Percentiles rank a stretch among this genome's conserved stretches.
Conservation (phyloP, 352 stramenopile species). For the Globisporangium barbulae region DNA sequence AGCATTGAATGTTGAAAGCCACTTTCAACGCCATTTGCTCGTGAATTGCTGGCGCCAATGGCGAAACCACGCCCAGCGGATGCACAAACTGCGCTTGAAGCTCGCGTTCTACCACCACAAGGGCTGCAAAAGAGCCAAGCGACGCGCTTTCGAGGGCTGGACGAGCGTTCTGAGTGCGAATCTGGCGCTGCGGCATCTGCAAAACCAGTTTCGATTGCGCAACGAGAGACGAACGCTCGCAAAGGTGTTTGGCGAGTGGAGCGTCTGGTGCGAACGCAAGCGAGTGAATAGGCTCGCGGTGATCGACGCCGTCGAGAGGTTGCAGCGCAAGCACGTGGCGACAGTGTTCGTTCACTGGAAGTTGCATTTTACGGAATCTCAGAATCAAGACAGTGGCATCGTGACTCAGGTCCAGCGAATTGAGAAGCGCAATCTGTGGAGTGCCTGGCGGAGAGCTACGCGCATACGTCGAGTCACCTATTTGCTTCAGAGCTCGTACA, state of each 20-base stretch:
- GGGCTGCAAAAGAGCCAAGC: background rate
- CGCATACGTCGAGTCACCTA: background rate
- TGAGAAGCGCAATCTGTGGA: slow-evolving; percentile 1
- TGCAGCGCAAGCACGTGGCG: background rate
- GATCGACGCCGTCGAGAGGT: background rate
- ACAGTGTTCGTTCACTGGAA: slow-evolving; percentile 6
- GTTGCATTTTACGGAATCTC: background rate
- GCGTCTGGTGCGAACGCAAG: slow-evolving; percentile 1
- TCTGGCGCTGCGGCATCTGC: background rate
- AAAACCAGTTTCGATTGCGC: background rate
- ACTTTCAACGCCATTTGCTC: background rate
- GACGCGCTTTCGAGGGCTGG: background rate
- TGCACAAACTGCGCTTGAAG: background rate
- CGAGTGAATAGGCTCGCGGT: background rate
- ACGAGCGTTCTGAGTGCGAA: background rate
- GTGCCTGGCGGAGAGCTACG: slow-evolving; percentile 1
- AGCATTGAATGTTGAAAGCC: background rate
- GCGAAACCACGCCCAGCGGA: background rate
- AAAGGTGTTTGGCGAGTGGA: slow-evolving; percentile 1
- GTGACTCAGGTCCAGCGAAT: background rate
- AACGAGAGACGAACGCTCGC: background rate
- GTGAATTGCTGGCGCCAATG: background rate
- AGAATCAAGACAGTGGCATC: background rate
- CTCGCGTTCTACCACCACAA: slow-evolving; percentile 6
- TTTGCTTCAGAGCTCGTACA: background rate